phyloP scores from a whole-genome alignment of 208 protist genomes.

The Trypanosoma caninum region DNA sequence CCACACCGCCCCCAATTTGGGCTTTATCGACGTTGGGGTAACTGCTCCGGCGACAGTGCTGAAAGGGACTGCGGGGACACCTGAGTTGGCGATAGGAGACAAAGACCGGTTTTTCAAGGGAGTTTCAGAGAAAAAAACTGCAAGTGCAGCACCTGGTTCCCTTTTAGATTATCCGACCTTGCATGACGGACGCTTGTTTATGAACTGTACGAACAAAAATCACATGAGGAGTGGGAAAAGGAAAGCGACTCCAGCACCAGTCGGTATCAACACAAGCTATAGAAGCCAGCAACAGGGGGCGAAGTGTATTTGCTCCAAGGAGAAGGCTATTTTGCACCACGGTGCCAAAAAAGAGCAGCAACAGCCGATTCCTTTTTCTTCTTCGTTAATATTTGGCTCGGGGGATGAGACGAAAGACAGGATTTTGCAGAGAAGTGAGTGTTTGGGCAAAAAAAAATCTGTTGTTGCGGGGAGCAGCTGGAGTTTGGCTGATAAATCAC shows the following conservation, averaged over 20 bases:
- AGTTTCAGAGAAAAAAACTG: background rate
- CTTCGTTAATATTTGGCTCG: no score
- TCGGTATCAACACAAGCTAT: slow-evolving; percentile 12
- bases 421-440: background rate
- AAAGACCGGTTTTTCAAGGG: background rate
- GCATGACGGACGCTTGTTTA: background rate
- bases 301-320: background rate
- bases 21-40: background rate
- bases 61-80: background rate
- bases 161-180: background rate
- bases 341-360: no score
- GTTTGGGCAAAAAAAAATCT: background rate
- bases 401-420: no score
- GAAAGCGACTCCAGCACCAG: background rate
- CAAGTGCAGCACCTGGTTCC: background rate
- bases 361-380: background rate
- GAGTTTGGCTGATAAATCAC: background rate
- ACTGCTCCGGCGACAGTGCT: background rate
- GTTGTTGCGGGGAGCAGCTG: background rate
- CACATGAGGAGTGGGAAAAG: background rate
- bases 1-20: background rate
- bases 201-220: slow-evolving; percentile 9
- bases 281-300: background rate
- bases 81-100: background rate
- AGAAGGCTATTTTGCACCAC: no score